A percentile compares a stretch with the other conserved stretches of the same genome.
phyloP scores from a whole-genome alignment of 1,139 yeast genomes.

The Scheffersomyces stambukii region DNA sequence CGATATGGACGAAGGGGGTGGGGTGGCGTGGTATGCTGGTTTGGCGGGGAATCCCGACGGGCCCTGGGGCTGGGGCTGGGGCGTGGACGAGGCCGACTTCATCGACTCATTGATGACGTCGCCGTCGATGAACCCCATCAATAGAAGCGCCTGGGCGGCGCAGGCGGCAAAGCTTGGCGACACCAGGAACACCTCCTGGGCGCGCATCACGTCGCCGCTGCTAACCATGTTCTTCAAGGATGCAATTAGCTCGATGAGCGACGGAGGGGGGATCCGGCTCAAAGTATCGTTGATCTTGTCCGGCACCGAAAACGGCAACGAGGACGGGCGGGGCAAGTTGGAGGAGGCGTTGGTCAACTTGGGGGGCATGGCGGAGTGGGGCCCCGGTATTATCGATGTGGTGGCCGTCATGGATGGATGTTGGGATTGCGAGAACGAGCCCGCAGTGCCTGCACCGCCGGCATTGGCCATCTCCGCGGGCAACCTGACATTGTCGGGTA shows the following conservation, averaged over 20 bases:
- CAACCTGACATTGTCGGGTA: constrained; percentile 53
- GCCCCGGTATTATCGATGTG: constrained; percentile 6
- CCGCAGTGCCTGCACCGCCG: constrained; percentile 1
- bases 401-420: constrained; percentile 4
- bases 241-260: constrained; percentile 61
- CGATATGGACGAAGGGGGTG: constrained; percentile 4
- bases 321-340: constrained; percentile 45
- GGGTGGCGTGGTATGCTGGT: constrained; percentile 2
- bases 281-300: constrained; percentile 55
- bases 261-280: constrained; percentile 63
- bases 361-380: constrained; percentile 32
- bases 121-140: constrained; percentile 71
- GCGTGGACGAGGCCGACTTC: constrained; percentile 23
- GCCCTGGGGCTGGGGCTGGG: constrained; percentile 16
- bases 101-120: constrained; percentile 53
- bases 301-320: constrained; percentile 39
- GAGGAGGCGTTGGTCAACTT: constrained; percentile 47
- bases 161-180: constrained; percentile 60
- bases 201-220: constrained; percentile 49
- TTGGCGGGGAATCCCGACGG: constrained; percentile 1
- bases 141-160: constrained; percentile 67
- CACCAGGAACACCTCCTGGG: constrained; percentile 48
- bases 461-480: constrained; percentile 45
- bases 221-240: constrained; percentile 52
- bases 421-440: constrained; percentile 1